Evolutionary conservation across 2,329 filamentous ascomycete species (phyloP).

Genomic region (Seiridium cupressi): DNA sequence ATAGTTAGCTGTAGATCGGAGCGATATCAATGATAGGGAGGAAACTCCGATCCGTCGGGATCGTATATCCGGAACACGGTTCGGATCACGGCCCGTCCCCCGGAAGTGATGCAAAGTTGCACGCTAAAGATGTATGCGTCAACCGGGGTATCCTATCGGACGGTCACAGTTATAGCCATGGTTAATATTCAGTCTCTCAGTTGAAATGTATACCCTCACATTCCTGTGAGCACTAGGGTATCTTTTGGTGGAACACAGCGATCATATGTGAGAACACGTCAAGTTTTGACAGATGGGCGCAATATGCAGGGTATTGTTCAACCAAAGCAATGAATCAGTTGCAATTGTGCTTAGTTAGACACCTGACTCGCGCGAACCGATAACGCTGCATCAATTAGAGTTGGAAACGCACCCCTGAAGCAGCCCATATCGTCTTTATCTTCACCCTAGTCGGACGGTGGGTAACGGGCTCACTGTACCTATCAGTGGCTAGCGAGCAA

Average conservation of each 20-base stretch:
- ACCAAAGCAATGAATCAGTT: too few species aligned
- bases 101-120: conserved; percentile 20
- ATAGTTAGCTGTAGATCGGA: conserved; percentile 30
- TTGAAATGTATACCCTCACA: not conserved
- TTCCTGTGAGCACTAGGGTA: not conserved
- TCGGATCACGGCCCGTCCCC: conserved; percentile 20
- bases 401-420: too few species aligned
- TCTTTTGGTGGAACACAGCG: not conserved
- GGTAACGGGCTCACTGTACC: too few species aligned
- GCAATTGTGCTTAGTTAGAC: too few species aligned
- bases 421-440: too few species aligned
- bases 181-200: not conserved
- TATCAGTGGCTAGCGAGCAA: too few species aligned
- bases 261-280: not conserved
- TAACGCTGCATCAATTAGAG: too few species aligned
- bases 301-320: too few species aligned
- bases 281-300: too few species aligned
- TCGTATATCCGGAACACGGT: conserved; percentile 19
- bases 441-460: too few species aligned
- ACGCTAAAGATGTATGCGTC: conserved; percentile 10
- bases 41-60: conserved; percentile 20
- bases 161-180: not conserved
- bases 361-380: too few species aligned
- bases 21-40: conserved; percentile 43
- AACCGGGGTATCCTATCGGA: not conserved